A percentile compares a stretch with the other conserved stretches of the same genome.
phyloP scores from a whole-genome alignment of 805 yeast genomes.

The Starmerella floricola region DNA sequence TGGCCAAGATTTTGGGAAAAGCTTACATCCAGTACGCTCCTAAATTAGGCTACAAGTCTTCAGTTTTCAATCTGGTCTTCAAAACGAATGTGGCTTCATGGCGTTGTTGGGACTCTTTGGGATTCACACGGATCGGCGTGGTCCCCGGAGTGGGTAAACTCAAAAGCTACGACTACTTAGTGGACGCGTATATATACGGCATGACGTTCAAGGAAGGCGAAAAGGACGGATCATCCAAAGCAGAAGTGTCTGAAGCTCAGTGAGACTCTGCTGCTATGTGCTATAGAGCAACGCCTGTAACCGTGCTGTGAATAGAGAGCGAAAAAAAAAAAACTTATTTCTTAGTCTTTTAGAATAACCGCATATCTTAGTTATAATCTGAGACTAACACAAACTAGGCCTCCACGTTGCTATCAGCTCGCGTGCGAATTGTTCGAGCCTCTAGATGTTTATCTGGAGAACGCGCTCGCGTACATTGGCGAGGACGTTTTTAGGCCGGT shows the following conservation, averaged over 20 bases:
- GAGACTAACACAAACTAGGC: too few relatives aligned
- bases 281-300: too few relatives aligned
- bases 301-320: too few relatives aligned
- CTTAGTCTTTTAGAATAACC: too few relatives aligned
- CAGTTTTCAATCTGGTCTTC: slow-evolving; percentile 80
- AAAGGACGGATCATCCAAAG: too few relatives aligned
- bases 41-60: slow-evolving; percentile 60
- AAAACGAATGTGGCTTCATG: slow-evolving; percentile 66
- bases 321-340: too few relatives aligned
- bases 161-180: slow-evolving; percentile 48
- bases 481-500: slow-evolving; percentile 43
- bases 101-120: slow-evolving; percentile 70
- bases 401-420: not conserved
- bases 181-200: slow-evolving; percentile 72
- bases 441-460: slow-evolving; percentile 9
- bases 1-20: slow-evolving; percentile 61
- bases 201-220: slow-evolving; percentile 35
- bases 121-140: slow-evolving; percentile 67
- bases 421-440: not conserved
- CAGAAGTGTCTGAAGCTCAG: too few relatives aligned
- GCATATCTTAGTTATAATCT: too few relatives aligned
- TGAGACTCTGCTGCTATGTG: too few relatives aligned
- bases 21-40: slow-evolving; percentile 65
- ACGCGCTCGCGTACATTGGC: slow-evolving; percentile 51
- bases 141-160: slow-evolving; percentile 63